Evolutionary conservation across 1,284 basidiomycete genomes (phyloP), one percentile per base, ranked within the genome.

Genomic region (Coniophora puteana): DNA sequence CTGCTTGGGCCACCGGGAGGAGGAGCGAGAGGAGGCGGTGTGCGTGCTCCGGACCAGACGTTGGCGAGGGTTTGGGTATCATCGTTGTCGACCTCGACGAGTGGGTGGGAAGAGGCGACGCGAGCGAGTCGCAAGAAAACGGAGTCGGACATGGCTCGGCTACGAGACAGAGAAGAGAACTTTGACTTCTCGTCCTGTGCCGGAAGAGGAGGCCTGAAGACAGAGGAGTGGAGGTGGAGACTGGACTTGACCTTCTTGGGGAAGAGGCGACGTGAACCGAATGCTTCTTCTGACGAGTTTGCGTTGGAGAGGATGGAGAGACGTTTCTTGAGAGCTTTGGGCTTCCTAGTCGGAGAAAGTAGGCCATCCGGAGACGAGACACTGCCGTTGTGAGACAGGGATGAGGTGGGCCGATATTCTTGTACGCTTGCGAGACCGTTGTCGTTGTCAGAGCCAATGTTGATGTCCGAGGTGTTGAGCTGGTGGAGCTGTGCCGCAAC

Each of bases 241-340:
- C 69, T 64, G 22, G 68, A 68, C 61, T 72, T 80, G 44, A 75
- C 70, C 66, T 80, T 80, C 66, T 78, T 80, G 5, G 70, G 63
- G n/a, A 73, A 16, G 29, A 31, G 29, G 8, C 29, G 14, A 63
- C 49, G 35, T 30, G 29, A 51, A 49, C 41, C 46, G 31, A 44
- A 43, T 36, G 61, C 60, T n/a, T n/a, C n/a, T n/a, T n/a, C n/a
- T n/a, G n/a, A n/a, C n/a, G n/a, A n/a, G n/a, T n/a, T n/a, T n/a
- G n/a, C n/a, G n/a, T n/a, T n/a, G n/a, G n/a, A n/a, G n/a, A n/a
- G n/a, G n/a, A n/a, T n/a, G n/a, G n/a, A n/a, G n/a, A n/a, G n/a
- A n/a, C n/a, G n/a, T n/a, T n/a, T n/a, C n/a, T n/a, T n/a, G n/a
- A n/a, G n/a, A n/a, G n/a, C n/a, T n/a, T n/a, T n/a, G n/a, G n/a